Conservation (phyloP, 176 grass and related monocot genomes). For the Hordeum marinum region DNA sequence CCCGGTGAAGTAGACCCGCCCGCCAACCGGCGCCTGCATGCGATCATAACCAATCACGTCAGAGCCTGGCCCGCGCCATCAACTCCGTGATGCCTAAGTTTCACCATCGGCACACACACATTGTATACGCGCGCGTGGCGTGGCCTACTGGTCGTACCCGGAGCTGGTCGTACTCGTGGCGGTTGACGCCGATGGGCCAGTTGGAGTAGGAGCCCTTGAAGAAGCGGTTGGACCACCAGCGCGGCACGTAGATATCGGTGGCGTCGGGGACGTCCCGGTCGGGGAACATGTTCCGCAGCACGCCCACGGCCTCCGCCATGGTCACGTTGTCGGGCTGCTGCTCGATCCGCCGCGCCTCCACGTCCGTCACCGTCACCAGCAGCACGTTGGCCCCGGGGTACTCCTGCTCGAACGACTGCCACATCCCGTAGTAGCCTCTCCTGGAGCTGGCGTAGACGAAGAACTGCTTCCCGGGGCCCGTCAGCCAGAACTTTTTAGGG, state of each 20-base stretch:
- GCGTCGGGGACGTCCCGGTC: slow-evolving; percentile 43
- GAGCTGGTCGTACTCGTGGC: slow-evolving; percentile 56
- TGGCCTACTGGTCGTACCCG: slow-evolving; percentile 19
- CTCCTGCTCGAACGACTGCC: slow-evolving; percentile 60
- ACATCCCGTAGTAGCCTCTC: slow-evolving; percentile 59
- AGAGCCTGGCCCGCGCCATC: not conserved
- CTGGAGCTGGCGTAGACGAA: slow-evolving; percentile 54
- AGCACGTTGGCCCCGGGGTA: slow-evolving; percentile 52
- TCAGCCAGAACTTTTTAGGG: slow-evolving; percentile 51
- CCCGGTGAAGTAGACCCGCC: slow-evolving; percentile 61
- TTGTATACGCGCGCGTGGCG: no score
- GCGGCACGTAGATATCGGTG: slow-evolving; percentile 44
- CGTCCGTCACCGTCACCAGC: slow-evolving; percentile 51
- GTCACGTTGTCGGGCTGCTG: slow-evolving; percentile 47
- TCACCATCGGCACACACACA: not conserved
- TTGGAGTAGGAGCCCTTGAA: slow-evolving; percentile 63
- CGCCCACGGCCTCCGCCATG: slow-evolving; percentile 47
- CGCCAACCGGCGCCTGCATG: slow-evolving; percentile 41
- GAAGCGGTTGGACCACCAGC: slow-evolving; percentile 62
- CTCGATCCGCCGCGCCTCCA: slow-evolving; percentile 57
- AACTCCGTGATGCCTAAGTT: not conserved
- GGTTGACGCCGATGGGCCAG: slow-evolving; percentile 60
- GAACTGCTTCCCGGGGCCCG: slow-evolving; percentile 49
- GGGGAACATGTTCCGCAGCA: slow-evolving; percentile 52
- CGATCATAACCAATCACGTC: not conserved